Base-by-base conservation (phyloP, 306 rosid species). In the Lupinus albus region DNA sequence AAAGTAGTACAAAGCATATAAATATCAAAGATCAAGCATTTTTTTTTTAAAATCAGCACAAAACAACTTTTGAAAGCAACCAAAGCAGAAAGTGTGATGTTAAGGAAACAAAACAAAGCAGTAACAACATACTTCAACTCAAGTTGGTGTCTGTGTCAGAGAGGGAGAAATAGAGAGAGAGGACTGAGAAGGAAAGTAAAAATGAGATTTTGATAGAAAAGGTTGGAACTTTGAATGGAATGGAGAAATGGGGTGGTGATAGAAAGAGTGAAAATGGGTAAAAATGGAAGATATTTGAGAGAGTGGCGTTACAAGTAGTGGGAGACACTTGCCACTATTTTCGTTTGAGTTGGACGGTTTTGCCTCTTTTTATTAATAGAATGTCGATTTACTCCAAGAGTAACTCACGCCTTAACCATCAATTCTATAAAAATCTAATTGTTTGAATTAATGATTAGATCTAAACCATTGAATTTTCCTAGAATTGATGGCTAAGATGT, bases 261-360 rank as follows among this genome's bases (percentile, higher is more conserved):
- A 10, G 61, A 53, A 45, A 48, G 14, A 48, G 48, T 2, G 13
- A 2, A 48, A 63, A 66, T 48, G 64, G 73, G 48, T 2, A 11
- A 2, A 48, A 63, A 66, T 48, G 64, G 73, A 13, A 41, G 15
- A 25, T 25, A 25, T 3, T 25, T 3, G 60, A 6, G 55, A 63
- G 5, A 69, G 18, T 4, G 44, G 49, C 3, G 39, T n/a, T 8
- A 13, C 51, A n/a, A 35, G 67, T 48, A 67, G 79, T 54, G 81
- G 68, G 72, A 64, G 63, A 70, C 65, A 72, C 59, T 62, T 16
- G 11, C 15, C 60, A 68, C 53, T 54, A 39, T 53, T 53, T 41
- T 62, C 28, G 53, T 53, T 51, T 68, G 65, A 21, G 13, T 53
- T 45, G 57, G 39, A 14, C 76, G 63, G 78, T 35, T 62, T 68